Evolutionary conservation across 495 filamentous ascomycete genomes (phyloP).

Genomic region (Xylaria venustula): DNA sequence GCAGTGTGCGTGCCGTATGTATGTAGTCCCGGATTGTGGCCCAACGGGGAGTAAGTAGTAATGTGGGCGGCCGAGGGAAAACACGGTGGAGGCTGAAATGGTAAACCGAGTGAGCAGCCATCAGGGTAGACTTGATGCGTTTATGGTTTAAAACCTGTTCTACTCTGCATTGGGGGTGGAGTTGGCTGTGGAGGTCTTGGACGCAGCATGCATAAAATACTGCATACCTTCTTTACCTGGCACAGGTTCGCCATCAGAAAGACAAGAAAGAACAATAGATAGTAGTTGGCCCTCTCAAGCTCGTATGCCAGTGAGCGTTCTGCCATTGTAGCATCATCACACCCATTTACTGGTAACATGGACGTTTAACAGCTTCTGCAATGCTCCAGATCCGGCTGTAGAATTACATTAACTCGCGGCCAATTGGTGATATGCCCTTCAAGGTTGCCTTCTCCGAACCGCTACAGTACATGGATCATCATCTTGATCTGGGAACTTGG

Average conservation of each 20-base stretch:
- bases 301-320: conserved; percentile 7
- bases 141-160: conserved; percentile 3
- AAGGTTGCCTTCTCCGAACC: no score
- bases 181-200: conserved; percentile 21
- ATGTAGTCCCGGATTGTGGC: background rate
- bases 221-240: conserved; percentile 14
- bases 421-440: no score
- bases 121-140: background rate
- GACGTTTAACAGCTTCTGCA: conserved; percentile 1
- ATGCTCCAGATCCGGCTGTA: conserved; percentile 1
- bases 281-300: background rate
- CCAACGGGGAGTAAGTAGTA: background rate
- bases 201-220: conserved; percentile 31
- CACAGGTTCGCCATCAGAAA: background rate
- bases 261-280: background rate
- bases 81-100: background rate
- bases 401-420: background rate
- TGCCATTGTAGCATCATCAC: conserved; percentile 1
- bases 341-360: conserved; percentile 2
- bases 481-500: background rate
- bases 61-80: background rate
- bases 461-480: no score
- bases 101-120: background rate
- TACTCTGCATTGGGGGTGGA: conserved; percentile 26
- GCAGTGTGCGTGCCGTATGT: no score